phyloP scores from a whole-genome alignment of 371 early-diverging fungal genomes.

The Circinella minor region DNA sequence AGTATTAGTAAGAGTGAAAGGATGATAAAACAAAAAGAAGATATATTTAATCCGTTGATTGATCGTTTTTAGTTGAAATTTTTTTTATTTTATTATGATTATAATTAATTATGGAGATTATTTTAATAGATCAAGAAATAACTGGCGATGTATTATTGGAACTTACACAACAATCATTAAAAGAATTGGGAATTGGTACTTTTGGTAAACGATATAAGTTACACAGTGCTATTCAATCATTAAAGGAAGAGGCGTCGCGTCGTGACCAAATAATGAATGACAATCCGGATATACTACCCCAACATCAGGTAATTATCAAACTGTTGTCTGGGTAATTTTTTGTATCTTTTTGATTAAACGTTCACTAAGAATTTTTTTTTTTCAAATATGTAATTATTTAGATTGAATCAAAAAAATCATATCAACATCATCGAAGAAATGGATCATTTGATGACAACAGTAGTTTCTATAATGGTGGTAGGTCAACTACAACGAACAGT shows the following conservation, averaged over 20 bases:
- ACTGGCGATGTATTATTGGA: constrained; percentile 72
- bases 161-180: constrained; percentile 67
- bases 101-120: not conserved
- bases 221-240: constrained; percentile 64
- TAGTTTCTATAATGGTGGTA: constrained; percentile 51
- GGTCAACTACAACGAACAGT: constrained; percentile 2
- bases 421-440: not conserved
- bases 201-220: constrained; percentile 77
- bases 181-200: constrained; percentile 69
- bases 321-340: not conserved
- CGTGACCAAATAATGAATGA: not conserved
- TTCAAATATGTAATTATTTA: not conserved
- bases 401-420: not conserved
- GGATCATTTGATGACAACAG: constrained; percentile 32
- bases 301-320: not conserved
- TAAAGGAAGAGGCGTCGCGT: constrained; percentile 23
- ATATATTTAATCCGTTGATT: not conserved
- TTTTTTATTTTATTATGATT: too few species aligned
- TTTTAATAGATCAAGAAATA: constrained; percentile 66
- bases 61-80: not conserved
- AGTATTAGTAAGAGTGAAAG: not conserved
- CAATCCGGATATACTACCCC: not conserved
- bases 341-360: too few species aligned
- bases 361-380: too few species aligned
- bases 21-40: not conserved